Percentiles rank a stretch among this genome's conserved stretches.
These are phyloP conservation scores for Saccharomyces eubayanus DNA, from an alignment of 805 yeast species.

Conservation along the genomic window DNA sequence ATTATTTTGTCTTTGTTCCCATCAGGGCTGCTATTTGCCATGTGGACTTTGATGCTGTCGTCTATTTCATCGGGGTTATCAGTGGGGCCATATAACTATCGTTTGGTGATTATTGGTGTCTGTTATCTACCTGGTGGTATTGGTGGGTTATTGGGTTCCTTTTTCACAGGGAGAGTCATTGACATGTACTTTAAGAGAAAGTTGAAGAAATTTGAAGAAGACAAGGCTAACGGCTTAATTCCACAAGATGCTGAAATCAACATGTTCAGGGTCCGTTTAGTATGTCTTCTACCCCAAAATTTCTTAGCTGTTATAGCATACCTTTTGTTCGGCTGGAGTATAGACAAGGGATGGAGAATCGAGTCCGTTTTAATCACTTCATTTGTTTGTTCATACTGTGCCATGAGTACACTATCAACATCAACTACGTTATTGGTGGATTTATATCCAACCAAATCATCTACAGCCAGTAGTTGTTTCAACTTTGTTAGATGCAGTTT, in stretches of 20 bases:
- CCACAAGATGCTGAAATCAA: constrained; percentile 36
- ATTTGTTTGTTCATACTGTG: constrained; percentile 47
- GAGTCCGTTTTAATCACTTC: constrained; percentile 51
- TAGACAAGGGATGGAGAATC: constrained; percentile 41
- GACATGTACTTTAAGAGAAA: constrained; percentile 40
- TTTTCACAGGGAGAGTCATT: constrained; percentile 48
- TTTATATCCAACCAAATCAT: constrained; percentile 57
- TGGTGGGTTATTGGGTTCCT: constrained; percentile 56
- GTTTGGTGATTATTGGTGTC: constrained; percentile 52
- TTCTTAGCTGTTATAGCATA: constrained; percentile 35
- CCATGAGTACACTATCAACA: constrained; percentile 48
- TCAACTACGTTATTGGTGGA: constrained; percentile 65
- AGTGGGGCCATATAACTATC: constrained; percentile 39
- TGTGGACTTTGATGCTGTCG: constrained; percentile 64
- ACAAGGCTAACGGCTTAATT: constrained; percentile 19
- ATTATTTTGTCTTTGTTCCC: constrained; percentile 48
- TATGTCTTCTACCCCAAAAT: constrained; percentile 38
- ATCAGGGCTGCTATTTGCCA: constrained; percentile 52
- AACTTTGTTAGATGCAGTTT: constrained; percentile 63
- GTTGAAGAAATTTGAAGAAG: constrained; percentile 18
- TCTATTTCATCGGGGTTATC: constrained; percentile 50
- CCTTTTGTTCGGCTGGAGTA: constrained; percentile 65
- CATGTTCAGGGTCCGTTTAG: constrained; percentile 45
- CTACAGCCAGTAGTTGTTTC: constrained; percentile 64
- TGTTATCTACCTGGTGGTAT: constrained; percentile 69